Evolutionary conservation across 371 early-diverging fungal genomes (phyloP).

Genomic region (Apophysomyces trapeziformis): DNA sequence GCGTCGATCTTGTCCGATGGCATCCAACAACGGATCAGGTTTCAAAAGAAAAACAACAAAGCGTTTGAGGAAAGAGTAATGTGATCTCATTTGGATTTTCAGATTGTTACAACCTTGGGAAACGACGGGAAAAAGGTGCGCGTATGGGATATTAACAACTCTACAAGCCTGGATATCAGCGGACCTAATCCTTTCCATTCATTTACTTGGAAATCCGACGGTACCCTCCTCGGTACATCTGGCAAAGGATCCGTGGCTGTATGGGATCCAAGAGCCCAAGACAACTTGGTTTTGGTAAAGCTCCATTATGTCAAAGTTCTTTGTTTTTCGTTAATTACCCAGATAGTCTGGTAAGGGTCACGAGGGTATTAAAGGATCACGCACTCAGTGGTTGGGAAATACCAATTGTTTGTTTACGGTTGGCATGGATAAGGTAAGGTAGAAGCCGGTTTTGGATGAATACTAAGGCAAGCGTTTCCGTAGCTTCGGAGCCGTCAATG

Average conservation of each 20-base stretch:
- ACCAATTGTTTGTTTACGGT: conserved; percentile 64
- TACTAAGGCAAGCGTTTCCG: neutral
- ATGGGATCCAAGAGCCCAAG: conserved; percentile 65
- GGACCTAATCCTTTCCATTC: conserved; percentile 47
- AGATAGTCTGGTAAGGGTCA: conserved; percentile 53
- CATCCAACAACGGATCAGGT: conserved; percentile 64
- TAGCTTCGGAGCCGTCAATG: conserved; percentile 67
- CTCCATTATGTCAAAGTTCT: neutral
- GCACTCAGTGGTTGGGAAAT: conserved; percentile 71
- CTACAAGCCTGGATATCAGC: conserved; percentile 11
- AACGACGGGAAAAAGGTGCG: conserved; percentile 60
- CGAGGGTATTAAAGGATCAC: conserved; percentile 68
- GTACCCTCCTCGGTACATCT: conserved; percentile 59
- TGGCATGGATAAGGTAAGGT: conserved; percentile 66
- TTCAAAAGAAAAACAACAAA: neutral
- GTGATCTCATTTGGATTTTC: neutral
- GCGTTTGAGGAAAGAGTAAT: neutral
- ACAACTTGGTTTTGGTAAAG: conserved; percentile 26
- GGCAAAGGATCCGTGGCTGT: conserved; percentile 60
- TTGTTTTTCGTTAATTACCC: neutral
- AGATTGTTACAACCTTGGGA: conserved; percentile 39
- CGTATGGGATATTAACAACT: conserved; percentile 68
- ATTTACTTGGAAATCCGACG: conserved; percentile 68
- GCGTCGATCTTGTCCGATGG: conserved; percentile 53
- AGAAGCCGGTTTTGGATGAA: neutral